Base-by-base conservation (phyloP, 768 basidiomycete species). In the Calocera viscosa region DNA sequence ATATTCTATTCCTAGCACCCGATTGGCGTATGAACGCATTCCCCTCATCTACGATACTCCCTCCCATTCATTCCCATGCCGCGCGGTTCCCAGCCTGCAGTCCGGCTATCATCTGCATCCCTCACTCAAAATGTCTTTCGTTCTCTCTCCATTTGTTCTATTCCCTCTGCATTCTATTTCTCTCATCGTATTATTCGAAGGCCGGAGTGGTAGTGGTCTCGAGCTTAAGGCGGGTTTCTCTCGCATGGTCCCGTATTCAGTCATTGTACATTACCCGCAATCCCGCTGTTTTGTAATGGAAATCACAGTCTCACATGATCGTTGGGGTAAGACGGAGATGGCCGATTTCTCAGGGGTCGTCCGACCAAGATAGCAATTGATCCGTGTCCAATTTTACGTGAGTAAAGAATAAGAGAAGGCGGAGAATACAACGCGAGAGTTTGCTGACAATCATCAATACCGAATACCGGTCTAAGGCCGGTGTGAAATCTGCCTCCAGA, bases 201-300 rank as follows among this genome's bases (percentile, higher is more conserved):
- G 8, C 26, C 53, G 22, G 11, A 60, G 53, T 47, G 43, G 43
- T 60, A 32, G 22, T 60, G 53, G 53, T 60, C 53, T 60, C 53
- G 53, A 32, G 14, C 30, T 32, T 60, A 47, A 19, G 19, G 43
- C 43, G 43, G 16, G 30, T 32, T 60, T 32, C 24, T 11, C 53
- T 60, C 53, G 53, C 53, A 26, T 16, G 16, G 26, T 60, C 53
- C 26, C 53, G 24, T 22, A 28, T 47, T 19, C 43, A 47, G 24
- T 47, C 53, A 60, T 28, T 60, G 53, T 60, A 60, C 53, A 60
- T 60, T 60, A 60, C 53, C 14, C 53, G 30, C 53, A 60, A 60
- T 60, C 30, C 26, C 53, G 30, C 11, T 60, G 53, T 22, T 26
- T 2, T 60, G 53, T 60, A 60, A 60, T 60, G 14, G 14, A n/a